phyloP scores from a whole-genome alignment of 2,329 filamentous ascomycete species.

The Gaeumannomyces tritici region DNA sequence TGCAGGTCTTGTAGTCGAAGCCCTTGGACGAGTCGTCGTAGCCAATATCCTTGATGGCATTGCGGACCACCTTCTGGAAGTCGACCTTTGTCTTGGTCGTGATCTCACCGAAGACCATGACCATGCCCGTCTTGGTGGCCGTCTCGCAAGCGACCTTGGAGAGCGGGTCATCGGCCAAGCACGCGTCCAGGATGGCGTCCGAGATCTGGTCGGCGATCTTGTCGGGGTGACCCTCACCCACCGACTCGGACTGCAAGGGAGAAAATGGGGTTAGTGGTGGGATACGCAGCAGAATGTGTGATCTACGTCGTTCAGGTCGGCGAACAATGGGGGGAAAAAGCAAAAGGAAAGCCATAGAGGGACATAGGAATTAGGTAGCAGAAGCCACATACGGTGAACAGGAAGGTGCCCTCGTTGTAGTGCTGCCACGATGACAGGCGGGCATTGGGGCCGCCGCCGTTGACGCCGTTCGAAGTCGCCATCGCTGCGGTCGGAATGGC shows the following conservation, averaged over 20 bases:
- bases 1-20: conserved; percentile 99
- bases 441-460: conserved; percentile 11
- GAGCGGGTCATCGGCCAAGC: conserved; percentile 84
- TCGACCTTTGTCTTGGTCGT: conserved; percentile 92
- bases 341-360: not conserved
- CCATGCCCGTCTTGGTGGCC: conserved; percentile 98
- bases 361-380: not conserved
- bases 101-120: conserved; percentile 99
- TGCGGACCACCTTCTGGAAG: conserved; percentile 96
- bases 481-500: conserved; percentile 14
- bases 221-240: conserved; percentile 86
- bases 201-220: conserved; percentile 99
- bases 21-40: conserved; percentile 97
- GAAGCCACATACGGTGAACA: conserved; percentile 59
- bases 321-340: not conserved
- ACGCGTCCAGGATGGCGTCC: conserved; percentile 97
- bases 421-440: conserved; percentile 27
- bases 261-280: not conserved
- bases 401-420: conserved; percentile 62
- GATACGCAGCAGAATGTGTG: not conserved
- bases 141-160: conserved; percentile 99
- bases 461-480: conserved; percentile 24
- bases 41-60: conserved; percentile 94
- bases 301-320: not conserved
- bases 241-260: conserved; percentile 61